phyloP scores from a whole-genome alignment of 345 rosid genomes.

The Dipteronia dyeriana region DNA sequence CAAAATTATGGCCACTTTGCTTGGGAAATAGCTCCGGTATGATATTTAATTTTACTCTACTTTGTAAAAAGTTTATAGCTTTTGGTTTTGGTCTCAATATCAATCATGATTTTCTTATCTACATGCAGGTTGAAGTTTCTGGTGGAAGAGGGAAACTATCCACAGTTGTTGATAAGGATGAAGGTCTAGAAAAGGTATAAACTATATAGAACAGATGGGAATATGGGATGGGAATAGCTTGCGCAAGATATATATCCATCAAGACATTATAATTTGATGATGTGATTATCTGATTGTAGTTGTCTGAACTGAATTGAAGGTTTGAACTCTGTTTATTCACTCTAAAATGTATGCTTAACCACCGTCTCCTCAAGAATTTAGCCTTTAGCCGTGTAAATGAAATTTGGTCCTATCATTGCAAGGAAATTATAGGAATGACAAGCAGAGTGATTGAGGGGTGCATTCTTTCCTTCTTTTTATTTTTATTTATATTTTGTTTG shows the following conservation, averaged over 20 bases:
- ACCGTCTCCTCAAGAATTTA: background rate
- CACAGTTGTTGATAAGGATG: constrained; percentile 69
- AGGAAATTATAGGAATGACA: background rate
- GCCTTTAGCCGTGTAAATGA: background rate
- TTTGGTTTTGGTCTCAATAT: constrained; percentile 3
- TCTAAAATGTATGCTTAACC: background rate
- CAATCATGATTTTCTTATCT: constrained; percentile 24
- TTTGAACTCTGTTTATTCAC: background rate
- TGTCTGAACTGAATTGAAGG: background rate
- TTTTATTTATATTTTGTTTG: no score
- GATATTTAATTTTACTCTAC: constrained; percentile 23
- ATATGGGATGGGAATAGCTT: background rate
- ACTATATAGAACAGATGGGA: constrained; percentile 4
- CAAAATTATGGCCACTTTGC: constrained; percentile 65
- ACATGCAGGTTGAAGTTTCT: constrained; percentile 76
- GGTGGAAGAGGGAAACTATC: constrained; percentile 77
- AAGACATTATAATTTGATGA: background rate
- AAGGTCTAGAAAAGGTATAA: constrained; percentile 76
- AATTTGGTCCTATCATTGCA: background rate
- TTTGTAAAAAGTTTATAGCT: background rate
- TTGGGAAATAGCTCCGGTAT: constrained; percentile 88
- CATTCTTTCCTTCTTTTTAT: no score
- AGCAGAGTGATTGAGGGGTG: no score
- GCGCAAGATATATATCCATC: background rate
- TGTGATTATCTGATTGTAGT: background rate